Base-by-base conservation (phyloP, 2,329 filamentous ascomycete species). In the Lojkania enalia region DNA sequence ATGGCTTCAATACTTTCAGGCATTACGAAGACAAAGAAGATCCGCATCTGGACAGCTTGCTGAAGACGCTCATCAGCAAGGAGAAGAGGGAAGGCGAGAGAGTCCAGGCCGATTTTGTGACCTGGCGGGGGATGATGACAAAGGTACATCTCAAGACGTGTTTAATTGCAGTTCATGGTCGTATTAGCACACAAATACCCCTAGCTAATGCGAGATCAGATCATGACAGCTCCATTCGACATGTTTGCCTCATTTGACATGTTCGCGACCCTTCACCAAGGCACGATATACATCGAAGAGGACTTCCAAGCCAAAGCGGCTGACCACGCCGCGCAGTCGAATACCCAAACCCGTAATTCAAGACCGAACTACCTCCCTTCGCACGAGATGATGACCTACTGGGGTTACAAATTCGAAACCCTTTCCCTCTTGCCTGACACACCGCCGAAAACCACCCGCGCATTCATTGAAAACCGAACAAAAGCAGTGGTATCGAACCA, bases 61-160 rank as follows among this genome's bases (percentile, higher is more conserved):
- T 99, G 16, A 84, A 82, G 48, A 86, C 90, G 1, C 82, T 99
- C 35, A 76, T 84, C 37, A 79, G 80, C 19, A 77, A 88, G 54
- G 94, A 97, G 71, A 77, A 84, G 66, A 77, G 83, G 54, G 82
- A 79, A 0, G 80, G 81, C 2, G 77, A 81, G 60, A 85, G 80
- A 62, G 84, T 86, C 21, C 84, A 90, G 49, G 86, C 87, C 2
- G 84, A 95, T 58, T 68, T 97, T 35, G 79, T 97, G 39, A 97
- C 92, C 1, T 99, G 92, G 92, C 79, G 94, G 61, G 94, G 94
- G 27, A 96, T 97, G 90, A 91, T 99, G 86, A 97, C 94, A 51
- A 99, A 96, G 79, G 90, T 91, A 65, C 41, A 21, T n/a, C 12
- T n/a, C n/a, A n/a, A n/a, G n/a, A n/a, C n/a, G n/a, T n/a, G n/a